Evolutionary conservation across 768 basidiomycete species (phyloP).

Genomic region (Leccinum uliginosum): DNA sequence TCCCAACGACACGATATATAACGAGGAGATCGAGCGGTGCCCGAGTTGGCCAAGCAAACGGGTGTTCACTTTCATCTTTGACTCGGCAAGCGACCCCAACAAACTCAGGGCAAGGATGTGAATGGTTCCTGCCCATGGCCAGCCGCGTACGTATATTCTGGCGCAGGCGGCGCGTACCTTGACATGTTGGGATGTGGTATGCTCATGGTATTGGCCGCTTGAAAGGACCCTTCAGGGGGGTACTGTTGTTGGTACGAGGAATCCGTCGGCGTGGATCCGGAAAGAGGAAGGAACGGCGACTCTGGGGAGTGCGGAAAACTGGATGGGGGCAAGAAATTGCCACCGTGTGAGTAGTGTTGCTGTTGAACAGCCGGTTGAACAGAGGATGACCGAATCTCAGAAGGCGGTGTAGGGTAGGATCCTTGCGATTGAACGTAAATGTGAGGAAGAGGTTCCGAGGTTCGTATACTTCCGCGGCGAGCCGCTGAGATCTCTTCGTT

Average conservation of each 20-base stretch:
- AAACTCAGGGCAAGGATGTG: conserved; percentile 14
- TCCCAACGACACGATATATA: conserved; percentile 5
- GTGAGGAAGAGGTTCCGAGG: conserved; percentile 18
- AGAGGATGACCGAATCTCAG: conserved; percentile 13
- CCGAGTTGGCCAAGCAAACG: not conserved
- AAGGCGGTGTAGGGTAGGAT: conserved; percentile 15
- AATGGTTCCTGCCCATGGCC: conserved; percentile 24
- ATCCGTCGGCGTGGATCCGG: conserved; percentile 9
- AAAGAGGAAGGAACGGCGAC: conserved; percentile 13
- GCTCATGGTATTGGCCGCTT: conserved; percentile 9
- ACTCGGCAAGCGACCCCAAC: not conserved
- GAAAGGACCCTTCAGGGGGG: conserved; percentile 17
- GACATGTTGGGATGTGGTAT: conserved; percentile 12
- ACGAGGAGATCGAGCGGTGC: not conserved
- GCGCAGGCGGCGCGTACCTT: conserved; percentile 15
- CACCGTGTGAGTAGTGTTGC: conserved; percentile 14
- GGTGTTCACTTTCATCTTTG: not conserved
- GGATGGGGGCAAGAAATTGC: conserved; percentile 11
- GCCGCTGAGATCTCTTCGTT: conserved; percentile 17
- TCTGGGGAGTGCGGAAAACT: conserved; percentile 15
- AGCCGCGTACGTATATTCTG: conserved; percentile 21
- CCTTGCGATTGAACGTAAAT: conserved; percentile 20
- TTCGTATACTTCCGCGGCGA: conserved; percentile 27
- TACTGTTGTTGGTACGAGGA: conserved; percentile 18
- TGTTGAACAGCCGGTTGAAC: conserved; percentile 16